Evolutionary conservation across 140 eudicot species (phyloP).

Genomic region (Flaveria floridana): DNA sequence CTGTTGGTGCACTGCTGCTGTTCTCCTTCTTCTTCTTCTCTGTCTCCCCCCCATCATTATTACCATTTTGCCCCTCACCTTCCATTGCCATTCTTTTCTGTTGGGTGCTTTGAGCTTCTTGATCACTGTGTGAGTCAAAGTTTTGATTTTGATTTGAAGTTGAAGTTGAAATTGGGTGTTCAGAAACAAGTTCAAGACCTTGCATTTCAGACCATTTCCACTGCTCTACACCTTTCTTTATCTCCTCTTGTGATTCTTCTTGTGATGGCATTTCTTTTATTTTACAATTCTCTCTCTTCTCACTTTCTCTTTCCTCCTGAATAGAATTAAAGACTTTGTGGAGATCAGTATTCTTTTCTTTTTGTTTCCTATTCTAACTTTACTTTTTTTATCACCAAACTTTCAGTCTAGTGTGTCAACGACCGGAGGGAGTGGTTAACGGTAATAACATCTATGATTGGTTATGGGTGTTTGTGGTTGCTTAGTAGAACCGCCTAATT

Average conservation of each 20-base stretch:
- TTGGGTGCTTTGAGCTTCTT: slow-evolving; percentile 31
- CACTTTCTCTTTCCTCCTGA: neutral
- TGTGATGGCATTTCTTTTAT: slow-evolving; percentile 52
- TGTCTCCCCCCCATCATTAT: slow-evolving; percentile 34
- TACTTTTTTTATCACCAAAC: slow-evolving; percentile 11
- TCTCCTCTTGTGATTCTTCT: slow-evolving; percentile 62
- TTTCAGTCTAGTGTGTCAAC: slow-evolving; percentile 9
- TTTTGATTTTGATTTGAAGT: slow-evolving; percentile 27
- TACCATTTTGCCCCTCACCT: slow-evolving; percentile 35
- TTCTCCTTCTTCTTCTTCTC: slow-evolving; percentile 33
- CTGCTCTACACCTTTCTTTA: slow-evolving; percentile 56
- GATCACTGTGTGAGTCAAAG: slow-evolving; percentile 32
- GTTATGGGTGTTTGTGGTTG: neutral
- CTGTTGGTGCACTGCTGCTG: slow-evolving; percentile 38
- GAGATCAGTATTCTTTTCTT: slow-evolving; percentile 22
- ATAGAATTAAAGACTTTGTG: slow-evolving; percentile 28
- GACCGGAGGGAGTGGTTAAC: slow-evolving; percentile 3
- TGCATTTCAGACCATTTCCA: slow-evolving; percentile 89
- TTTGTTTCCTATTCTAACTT: slow-evolving; percentile 24
- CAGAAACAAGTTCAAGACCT: slow-evolving; percentile 64
- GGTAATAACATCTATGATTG: neutral
- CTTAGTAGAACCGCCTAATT: neutral
- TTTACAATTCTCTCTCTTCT: slow-evolving; percentile 27
- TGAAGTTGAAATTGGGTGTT: slow-evolving; percentile 34
- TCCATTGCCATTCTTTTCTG: slow-evolving; percentile 31